Base-by-base conservation (phyloP, 306 rosid genomes). In the Lathyrus sativus region DNA sequence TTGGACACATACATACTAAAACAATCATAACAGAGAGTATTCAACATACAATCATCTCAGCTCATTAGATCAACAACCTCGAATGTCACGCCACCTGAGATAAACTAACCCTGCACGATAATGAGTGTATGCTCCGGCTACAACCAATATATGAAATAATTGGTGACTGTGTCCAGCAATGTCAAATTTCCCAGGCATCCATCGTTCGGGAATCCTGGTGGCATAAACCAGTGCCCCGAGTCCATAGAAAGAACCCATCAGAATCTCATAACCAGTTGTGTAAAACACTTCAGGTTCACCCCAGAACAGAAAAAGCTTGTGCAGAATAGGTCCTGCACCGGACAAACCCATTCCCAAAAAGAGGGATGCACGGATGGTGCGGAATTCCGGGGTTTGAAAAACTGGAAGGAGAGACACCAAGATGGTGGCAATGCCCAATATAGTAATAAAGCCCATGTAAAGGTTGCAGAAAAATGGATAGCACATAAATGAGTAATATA, bases 101-200 rank as follows among this genome's bases (percentile, higher is more conserved):
- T 93, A 90, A 59, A 93, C 85, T n/a, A 93, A 87, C 60, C 99
- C 97, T 3, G 99, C 96, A 3, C 51, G 95, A 46, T 93, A 93
- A 72, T 93, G 99, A 58, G 87, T 84, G 67, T 88, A 88, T 0
- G 99, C 99, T 14, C 99, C 99, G 9, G 97, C 99, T 11, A 93
- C 88, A 4, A 93, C 99, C 58, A 93, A 65, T 50, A 93, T 6
- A 70, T 93, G 99, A 63, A 93, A 93, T 17, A 90, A 76, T 56
- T 93, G 97, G 84, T 93, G 99, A 78, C 99, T 93, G 46, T 93
- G 97, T 64, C 99, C 99, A 6, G 97, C 99, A 79, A 93, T 79
- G 85, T 93, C 99, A 0, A 90, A 93, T 61, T 87, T 93, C 58
- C 99, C 99, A 11, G 99, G 99, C 97, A 76, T 87, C 99, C 99